Conservation (phyloP, 2,329 filamentous ascomycete species). For the Venturia carpophila region DNA sequence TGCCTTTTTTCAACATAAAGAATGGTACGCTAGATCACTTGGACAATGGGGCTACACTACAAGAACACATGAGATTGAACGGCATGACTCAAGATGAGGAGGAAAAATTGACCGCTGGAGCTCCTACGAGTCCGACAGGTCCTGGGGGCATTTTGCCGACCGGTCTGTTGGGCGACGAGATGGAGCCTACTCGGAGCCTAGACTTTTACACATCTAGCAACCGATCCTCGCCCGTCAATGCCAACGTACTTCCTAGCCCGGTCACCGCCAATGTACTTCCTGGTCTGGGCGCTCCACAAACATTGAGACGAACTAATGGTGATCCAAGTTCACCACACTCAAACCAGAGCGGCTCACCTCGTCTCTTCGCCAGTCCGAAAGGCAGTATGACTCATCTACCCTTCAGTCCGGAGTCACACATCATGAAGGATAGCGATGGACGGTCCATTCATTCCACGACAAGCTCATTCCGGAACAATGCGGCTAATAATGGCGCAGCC, state of each 20-base stretch:
- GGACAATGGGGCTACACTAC: conserved; percentile 39
- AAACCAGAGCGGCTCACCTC: conserved; percentile 36
- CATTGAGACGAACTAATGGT: conserved; percentile 26
- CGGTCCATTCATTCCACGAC: conserved; percentile 40
- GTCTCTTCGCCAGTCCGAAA: conserved; percentile 41
- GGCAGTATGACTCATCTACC: conserved; percentile 39
- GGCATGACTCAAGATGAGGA: conserved; percentile 54
- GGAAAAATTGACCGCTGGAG: conserved; percentile 53
- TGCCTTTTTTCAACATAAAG: conserved; percentile 48
- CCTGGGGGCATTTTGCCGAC: conserved; percentile 68
- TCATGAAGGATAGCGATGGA: conserved; percentile 34
- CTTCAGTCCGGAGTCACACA: conserved; percentile 11
- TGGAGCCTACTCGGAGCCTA: conserved; percentile 36
- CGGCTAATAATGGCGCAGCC: conserved; percentile 27
- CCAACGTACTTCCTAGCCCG: conserved; percentile 27
- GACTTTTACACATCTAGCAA: conserved; percentile 2
- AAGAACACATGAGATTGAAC: conserved; percentile 20
- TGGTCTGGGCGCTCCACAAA: conserved; percentile 24
- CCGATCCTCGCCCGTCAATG: conserved; percentile 35
- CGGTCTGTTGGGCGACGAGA: conserved; percentile 55
- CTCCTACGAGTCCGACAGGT: conserved; percentile 63
- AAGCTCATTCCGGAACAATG: conserved; percentile 39
- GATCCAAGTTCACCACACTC: conserved; percentile 39
- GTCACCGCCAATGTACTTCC: conserved; percentile 28
- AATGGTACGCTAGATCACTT: conserved; percentile 48